Evolutionary conservation across 2,329 filamentous ascomycete species (phyloP).

Genomic region (Ramularia endophylla): DNA sequence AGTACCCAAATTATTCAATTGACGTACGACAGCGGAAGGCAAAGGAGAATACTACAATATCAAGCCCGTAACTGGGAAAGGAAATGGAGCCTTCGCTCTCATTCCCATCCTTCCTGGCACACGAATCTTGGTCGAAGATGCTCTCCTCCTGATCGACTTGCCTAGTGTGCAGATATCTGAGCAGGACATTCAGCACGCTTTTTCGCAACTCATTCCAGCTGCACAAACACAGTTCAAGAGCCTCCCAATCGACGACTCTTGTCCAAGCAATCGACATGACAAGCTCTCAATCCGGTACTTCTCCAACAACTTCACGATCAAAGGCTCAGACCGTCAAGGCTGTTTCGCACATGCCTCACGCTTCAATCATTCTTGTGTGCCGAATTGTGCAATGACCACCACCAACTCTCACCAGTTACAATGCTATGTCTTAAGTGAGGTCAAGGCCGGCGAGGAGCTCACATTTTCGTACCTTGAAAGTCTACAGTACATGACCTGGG

Average conservation of each 20-base stretch:
- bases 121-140: constrained; percentile 3
- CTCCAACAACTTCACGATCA: constrained; percentile 2
- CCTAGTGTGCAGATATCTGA: not conserved
- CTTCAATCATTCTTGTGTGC: constrained; percentile 3
- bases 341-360: constrained; percentile 1
- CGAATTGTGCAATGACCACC: constrained; percentile 2
- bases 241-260: not conserved
- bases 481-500: not conserved
- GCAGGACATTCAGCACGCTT: not conserved
- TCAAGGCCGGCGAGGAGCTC: constrained; percentile 1
- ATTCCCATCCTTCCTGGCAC: constrained; percentile 4
- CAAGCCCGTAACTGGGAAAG: not conserved
- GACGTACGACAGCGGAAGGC: too few relatives aligned
- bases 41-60: constrained; percentile 1
- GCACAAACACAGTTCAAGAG: not conserved
- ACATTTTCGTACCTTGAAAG: constrained; percentile 1
- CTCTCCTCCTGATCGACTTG: constrained; percentile 1
- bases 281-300: not conserved
- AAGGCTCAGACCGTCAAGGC: not conserved
- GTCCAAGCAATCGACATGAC: not conserved
- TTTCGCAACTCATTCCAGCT: not conserved
- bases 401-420: not conserved
- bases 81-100: constrained; percentile 5
- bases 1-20: too few relatives aligned
- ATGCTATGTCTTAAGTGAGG: not conserved